Percentiles rank a stretch among this genome's conserved stretches.
Evolutionary conservation across 768 basidiomycete species (phyloP).

Genomic region (Rhodotorula paludigena): DNA sequence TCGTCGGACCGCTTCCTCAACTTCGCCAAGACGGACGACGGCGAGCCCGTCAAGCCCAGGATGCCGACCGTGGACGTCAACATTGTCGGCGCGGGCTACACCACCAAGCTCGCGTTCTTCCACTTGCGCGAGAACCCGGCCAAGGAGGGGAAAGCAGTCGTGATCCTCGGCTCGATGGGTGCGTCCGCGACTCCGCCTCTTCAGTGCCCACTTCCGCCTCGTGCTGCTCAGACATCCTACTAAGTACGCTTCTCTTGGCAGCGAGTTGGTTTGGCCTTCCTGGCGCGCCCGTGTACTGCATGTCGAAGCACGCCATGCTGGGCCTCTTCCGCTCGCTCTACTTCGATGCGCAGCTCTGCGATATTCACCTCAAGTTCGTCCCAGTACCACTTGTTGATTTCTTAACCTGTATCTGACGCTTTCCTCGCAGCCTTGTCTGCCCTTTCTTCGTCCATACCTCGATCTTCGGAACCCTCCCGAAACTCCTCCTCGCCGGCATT

Average conservation of each 20-base stretch:
- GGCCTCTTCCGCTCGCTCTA: constrained; percentile 56
- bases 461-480: constrained; percentile 51
- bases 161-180: constrained; percentile 60
- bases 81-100: constrained; percentile 53
- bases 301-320: constrained; percentile 46
- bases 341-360: constrained; percentile 46
- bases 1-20: constrained; percentile 43
- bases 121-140: constrained; percentile 49
- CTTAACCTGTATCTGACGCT: neutral
- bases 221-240: neutral
- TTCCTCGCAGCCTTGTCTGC: neutral
- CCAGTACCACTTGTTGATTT: neutral
- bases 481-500: constrained; percentile 52
- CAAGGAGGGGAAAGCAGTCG: constrained; percentile 49
- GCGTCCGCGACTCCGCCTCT: no score
- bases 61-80: constrained; percentile 56
- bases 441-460: constrained; percentile 12
- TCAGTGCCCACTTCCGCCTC: neutral
- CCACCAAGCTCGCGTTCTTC: constrained; percentile 55
- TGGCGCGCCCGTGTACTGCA: constrained; percentile 51
- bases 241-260: constrained; percentile 30
- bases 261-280: constrained; percentile 57
- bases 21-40: constrained; percentile 40
- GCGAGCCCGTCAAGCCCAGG: constrained; percentile 52
- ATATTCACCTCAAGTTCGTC: constrained; percentile 54